Conservation (phyloP, 805 yeast genomes). For the Blastobotrys peoriensis region DNA sequence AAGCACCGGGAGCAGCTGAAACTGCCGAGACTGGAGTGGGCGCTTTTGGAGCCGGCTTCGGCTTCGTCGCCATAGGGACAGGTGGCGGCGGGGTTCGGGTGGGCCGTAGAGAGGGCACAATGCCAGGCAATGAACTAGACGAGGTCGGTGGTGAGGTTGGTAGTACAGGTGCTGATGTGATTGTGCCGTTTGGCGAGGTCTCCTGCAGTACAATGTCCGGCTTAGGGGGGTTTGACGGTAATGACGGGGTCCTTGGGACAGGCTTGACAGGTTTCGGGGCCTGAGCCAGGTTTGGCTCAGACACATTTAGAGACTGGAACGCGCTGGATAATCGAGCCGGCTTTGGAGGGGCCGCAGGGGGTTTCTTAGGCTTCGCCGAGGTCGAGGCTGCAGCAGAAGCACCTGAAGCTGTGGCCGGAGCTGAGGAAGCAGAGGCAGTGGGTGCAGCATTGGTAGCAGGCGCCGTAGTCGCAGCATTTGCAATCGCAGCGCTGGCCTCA, state of each 20-base stretch:
- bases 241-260: neutral
- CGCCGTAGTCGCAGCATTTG: neutral
- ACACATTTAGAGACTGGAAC: neutral
- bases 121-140: too few relatives aligned
- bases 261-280: neutral
- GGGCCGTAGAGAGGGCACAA: too few relatives aligned
- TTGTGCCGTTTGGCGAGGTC: neutral
- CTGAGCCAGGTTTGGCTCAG: too few relatives aligned
- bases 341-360: slow-evolving; percentile 2
- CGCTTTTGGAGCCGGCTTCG: neutral
- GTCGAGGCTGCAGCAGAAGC: slow-evolving; percentile 5
- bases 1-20: too few relatives aligned
- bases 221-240: too few relatives aligned
- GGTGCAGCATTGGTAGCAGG: slow-evolving; percentile 1
- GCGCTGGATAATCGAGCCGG: neutral
- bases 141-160: neutral
- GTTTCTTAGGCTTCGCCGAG: slow-evolving; percentile 1
- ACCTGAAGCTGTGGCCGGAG: neutral
- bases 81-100: neutral
- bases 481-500: too few relatives aligned
- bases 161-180: neutral
- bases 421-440: slow-evolving; percentile 1
- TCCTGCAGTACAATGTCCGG: neutral
- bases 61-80: slow-evolving; percentile 1
- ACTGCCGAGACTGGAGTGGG: too few relatives aligned